phyloP scores from a whole-genome alignment of 306 rosid species.

The Notholithocarpus densiflorus region DNA sequence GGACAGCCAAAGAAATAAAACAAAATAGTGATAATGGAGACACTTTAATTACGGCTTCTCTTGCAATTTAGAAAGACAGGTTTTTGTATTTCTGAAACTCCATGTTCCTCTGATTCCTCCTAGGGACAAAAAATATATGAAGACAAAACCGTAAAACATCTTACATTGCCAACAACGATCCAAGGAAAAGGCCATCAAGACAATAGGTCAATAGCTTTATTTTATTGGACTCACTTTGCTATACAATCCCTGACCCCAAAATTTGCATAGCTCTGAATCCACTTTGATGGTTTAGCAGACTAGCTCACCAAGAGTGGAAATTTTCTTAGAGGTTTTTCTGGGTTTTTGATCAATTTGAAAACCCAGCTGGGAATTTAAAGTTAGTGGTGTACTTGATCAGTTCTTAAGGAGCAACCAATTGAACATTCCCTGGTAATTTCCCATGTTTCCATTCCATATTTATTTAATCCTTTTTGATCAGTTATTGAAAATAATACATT shows the following conservation, averaged over 20 bases:
- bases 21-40: conserved; percentile 16
- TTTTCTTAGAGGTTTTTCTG: neutral
- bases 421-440: conserved; percentile 21
- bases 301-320: neutral
- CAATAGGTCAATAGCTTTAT: neutral
- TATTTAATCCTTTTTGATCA: neutral
- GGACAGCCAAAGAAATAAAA: conserved; percentile 7
- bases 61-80: conserved; percentile 5
- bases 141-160: conserved; percentile 33
- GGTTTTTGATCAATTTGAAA: too few species aligned
- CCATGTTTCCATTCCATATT: neutral
- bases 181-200: neutral
- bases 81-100: conserved; percentile 29
- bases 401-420: conserved; percentile 15
- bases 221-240: neutral
- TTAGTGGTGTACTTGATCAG: neutral
- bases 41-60: conserved; percentile 7
- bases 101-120: conserved; percentile 33
- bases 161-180: conserved; percentile 16
- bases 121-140: conserved; percentile 23
- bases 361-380: neutral
- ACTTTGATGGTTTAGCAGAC: conserved; percentile 4
- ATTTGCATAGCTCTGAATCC: conserved; percentile 23
- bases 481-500: too few species aligned
- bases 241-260: conserved; percentile 16